Conservation (phyloP, 345 rosid species). For the Eucalyptus victrix region DNA sequence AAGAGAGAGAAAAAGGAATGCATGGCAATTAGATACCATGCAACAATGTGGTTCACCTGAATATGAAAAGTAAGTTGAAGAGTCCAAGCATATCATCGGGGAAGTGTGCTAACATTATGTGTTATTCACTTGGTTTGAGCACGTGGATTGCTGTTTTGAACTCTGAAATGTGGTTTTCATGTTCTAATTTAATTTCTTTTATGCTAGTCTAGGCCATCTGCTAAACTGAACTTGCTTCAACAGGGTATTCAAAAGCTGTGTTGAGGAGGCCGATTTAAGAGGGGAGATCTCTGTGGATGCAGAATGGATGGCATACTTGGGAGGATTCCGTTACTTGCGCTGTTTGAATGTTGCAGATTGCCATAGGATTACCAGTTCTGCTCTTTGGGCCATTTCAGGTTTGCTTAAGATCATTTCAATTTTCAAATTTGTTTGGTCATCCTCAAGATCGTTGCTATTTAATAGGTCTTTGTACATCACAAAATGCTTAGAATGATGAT, state of each 20-base stretch:
- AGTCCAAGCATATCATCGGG: not conserved
- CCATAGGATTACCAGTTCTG: conserved; percentile 46
- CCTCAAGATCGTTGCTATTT: not conserved
- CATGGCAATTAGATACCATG: not conserved
- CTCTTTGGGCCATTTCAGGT: conserved; percentile 79
- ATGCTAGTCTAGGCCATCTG: not conserved
- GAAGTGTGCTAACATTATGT: not conserved
- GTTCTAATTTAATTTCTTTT: not conserved
- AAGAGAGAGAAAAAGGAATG: not conserved
- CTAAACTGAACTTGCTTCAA: not conserved
- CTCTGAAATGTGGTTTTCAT: not conserved
- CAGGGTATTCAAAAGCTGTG: conserved; percentile 69
- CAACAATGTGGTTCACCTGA: not conserved
- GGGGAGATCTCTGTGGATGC: conserved; percentile 65
- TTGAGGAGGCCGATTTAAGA: conserved; percentile 55
- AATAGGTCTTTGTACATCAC: not conserved
- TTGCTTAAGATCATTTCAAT: not conserved
- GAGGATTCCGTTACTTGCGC: conserved; percentile 51
- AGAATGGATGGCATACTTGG: conserved; percentile 92
- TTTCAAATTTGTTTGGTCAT: not conserved
- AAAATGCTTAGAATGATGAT: not conserved
- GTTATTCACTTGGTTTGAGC: not conserved
- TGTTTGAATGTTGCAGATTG: conserved; percentile 61
- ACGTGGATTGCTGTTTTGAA: not conserved
- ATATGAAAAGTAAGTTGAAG: not conserved